Base-by-base conservation (phyloP, 352 stramenopile species). In the Globisporangium spinosum region DNA sequence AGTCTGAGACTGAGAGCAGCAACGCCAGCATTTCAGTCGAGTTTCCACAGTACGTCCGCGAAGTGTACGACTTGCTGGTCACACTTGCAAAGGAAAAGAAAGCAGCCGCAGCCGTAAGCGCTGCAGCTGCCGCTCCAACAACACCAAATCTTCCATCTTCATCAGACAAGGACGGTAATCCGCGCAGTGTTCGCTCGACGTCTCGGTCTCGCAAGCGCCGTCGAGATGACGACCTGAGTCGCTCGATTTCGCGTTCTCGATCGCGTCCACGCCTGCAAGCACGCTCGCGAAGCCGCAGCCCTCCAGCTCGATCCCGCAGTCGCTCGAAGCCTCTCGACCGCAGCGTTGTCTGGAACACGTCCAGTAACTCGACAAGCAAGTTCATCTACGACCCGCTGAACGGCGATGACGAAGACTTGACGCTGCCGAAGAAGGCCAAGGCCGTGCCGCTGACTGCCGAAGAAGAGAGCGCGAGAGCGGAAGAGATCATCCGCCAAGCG, bases 401-500 rank as follows among this genome's bases (percentile, higher is more conserved):
- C 55, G 20, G 56, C 47, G 45, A 70, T 47, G 23, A 63, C 62
- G 63, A 23, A 15, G 35, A 56, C 58, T 49, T 67, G 62, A 34
- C 47, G 22, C 47, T 67, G n/a, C 53, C 34, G 7, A 27, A 15
- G 27, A 57, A 59, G 9, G 8, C 35, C 70, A 34, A 68, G 47
- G 13, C 67, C 60, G 51, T 71, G 54, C 10, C 70, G 49, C 54
- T 82, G 34, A 77, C 77, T 12, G 68, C 69, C n/a, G 73, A 75
- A 17, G 72, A 90, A 61, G 84, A 92, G 73, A 71, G 73, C 23
- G 76, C 76, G 7, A 79, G 75, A 22, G 82, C 79, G 0, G 82
- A 90, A 60, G 82, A 88, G 60, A 89, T 91, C 62, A 93, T 91
- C 38, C 82, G 84, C 9, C 76, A 89, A 40, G 84, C 84, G 20